A percentile compares a stretch with the other conserved stretches of the same genome.
These are phyloP conservation scores for Xylariaceae sp. DNA, from an alignment of 2,329 filamentous ascomycete species.

Conservation along the genomic window DNA sequence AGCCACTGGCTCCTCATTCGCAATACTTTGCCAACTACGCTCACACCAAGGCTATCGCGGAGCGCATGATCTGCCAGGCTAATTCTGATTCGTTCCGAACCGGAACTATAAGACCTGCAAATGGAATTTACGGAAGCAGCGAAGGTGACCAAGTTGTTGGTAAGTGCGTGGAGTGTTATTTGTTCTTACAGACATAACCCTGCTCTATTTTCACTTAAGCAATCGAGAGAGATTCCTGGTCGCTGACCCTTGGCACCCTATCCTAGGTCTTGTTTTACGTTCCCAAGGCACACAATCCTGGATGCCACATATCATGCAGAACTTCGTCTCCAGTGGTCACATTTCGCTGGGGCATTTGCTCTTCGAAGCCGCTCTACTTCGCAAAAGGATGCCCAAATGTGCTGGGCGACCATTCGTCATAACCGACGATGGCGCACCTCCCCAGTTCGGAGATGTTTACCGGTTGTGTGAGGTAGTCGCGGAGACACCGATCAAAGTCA, in stretches of 20 bases:
- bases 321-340: constrained; percentile 50
- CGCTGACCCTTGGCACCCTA: neutral
- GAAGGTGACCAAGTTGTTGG: constrained; percentile 42
- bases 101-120: constrained; percentile 52
- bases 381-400: constrained; percentile 33
- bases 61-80: constrained; percentile 40
- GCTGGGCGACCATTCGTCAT: constrained; percentile 49
- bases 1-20: constrained; percentile 35
- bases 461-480: constrained; percentile 30
- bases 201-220: neutral
- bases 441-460: constrained; percentile 41
- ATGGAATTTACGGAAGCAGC: constrained; percentile 34
- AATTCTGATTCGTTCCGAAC: constrained; percentile 44
- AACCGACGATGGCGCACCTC: constrained; percentile 48
- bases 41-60: constrained; percentile 45
- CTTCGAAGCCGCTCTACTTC: constrained; percentile 50
- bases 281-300: constrained; percentile 40
- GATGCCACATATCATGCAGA: constrained; percentile 45
- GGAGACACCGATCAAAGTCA: constrained; percentile 32
- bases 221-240: neutral
- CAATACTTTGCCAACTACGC: constrained; percentile 47
- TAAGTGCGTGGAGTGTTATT: constrained; percentile 6
- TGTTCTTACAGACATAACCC: neutral
- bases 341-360: constrained; percentile 52
- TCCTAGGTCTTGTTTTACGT: constrained; percentile 27